Evolutionary conservation across 495 filamentous ascomycete species (phyloP).

Genomic region (Aspergillus haitiensis): DNA sequence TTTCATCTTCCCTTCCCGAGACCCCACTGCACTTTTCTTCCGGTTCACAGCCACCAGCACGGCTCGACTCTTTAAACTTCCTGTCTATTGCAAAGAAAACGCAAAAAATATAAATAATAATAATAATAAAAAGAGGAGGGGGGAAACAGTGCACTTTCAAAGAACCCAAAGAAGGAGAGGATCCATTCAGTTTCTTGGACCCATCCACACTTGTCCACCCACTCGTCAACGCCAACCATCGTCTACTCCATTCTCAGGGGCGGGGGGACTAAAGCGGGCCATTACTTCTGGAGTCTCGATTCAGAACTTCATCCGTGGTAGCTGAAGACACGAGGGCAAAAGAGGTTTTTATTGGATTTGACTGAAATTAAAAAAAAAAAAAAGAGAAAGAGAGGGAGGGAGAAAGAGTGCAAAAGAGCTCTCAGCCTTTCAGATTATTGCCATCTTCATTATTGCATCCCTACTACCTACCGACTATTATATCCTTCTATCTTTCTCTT

Average conservation of each 20-base stretch:
- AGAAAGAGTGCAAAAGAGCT: conserved; percentile 6
- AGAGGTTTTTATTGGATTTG: not conserved
- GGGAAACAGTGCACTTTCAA: not conserved
- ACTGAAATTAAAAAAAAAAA: not conserved
- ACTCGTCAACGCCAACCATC: conserved; percentile 5
- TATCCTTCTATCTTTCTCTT: conserved; percentile 22
- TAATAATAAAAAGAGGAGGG: not conserved
- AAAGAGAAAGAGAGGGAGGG: conserved; percentile 2
- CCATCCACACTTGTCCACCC: not conserved
- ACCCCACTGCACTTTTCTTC: conserved; percentile 1
- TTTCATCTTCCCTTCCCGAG: conserved; percentile 4
- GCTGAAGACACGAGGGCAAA: conserved; percentile 15
- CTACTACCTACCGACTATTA: conserved; percentile 3
- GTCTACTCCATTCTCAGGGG: conserved; percentile 14
- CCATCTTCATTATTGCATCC: not conserved
- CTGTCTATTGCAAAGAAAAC: not conserved
- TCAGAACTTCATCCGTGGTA: conserved; percentile 21
- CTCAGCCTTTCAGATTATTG: conserved; percentile 12
- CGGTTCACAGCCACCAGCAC: conserved; percentile 9
- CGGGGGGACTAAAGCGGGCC: conserved; percentile 21
- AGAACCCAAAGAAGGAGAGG: conserved; percentile 1
- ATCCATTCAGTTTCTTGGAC: conserved; percentile 9
- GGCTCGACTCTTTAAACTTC: not conserved
- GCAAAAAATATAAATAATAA: not conserved
- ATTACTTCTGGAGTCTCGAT: conserved; percentile 13